Evolutionary conservation across 306 rosid genomes (phyloP).

Genomic region (Cucurbita pepo): DNA sequence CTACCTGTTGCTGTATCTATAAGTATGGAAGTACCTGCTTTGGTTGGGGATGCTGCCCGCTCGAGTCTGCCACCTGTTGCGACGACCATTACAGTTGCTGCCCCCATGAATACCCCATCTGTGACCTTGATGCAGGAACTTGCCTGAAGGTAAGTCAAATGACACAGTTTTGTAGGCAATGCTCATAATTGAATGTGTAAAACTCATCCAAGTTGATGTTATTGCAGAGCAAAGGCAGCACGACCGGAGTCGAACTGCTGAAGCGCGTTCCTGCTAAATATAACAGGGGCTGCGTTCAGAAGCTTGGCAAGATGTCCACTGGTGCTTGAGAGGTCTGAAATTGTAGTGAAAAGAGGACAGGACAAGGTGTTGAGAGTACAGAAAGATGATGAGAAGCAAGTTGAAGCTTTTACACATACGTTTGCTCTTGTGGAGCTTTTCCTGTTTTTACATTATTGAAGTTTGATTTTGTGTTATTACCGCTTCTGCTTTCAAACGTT

Average conservation of each 20-base stretch:
- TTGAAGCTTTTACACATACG: not conserved
- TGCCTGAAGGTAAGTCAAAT: conserved; percentile 41
- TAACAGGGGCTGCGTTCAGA: not conserved
- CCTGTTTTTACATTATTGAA: not conserved
- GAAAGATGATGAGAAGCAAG: not conserved
- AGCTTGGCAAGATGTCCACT: conserved; percentile 2
- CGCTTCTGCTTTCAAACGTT: not conserved
- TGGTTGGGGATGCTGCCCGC: conserved; percentile 90
- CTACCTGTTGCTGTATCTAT: conserved; percentile 69
- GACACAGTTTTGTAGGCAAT: not conserved
- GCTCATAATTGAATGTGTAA: not conserved
- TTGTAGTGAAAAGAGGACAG: not conserved
- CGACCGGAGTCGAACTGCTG: conserved; percentile 40
- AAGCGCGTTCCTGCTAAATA: conserved; percentile 34
- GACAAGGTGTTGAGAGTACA: not conserved
- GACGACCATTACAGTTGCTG: conserved; percentile 68
- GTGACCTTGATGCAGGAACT: conserved; percentile 41
- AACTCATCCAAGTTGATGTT: not conserved
- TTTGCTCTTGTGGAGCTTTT: too few relatives aligned
- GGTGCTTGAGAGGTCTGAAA: not conserved
- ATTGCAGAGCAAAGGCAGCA: conserved; percentile 38
- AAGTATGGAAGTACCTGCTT: conserved; percentile 42
- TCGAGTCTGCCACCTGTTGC: conserved; percentile 75
- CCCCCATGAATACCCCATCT: conserved; percentile 65
- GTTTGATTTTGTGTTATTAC: not conserved